A percentile compares a stretch with the other conserved stretches of the same genome.
Conservation (phyloP, 768 basidiomycete genomes). For the Fistulinella prunicolor region DNA sequence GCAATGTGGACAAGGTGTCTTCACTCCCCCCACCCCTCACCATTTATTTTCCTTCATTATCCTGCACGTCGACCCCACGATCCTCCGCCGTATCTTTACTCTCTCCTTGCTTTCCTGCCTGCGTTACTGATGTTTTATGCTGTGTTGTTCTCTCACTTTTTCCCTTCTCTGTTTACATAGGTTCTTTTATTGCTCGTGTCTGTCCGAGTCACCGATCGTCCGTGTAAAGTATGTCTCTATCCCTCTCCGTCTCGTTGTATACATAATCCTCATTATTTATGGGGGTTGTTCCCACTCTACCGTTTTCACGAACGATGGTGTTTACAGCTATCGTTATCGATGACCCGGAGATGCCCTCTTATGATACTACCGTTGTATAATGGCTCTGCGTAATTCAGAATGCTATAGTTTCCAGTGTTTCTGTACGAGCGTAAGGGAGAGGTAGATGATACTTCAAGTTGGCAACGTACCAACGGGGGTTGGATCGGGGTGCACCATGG, state of each 20-base stretch:
- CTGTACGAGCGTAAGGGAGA: too few species aligned
- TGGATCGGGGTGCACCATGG: too few species aligned
- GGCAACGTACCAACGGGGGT: too few species aligned
- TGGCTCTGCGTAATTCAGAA: background rate
- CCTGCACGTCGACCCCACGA: too few species aligned
- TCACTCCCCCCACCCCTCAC: background rate
- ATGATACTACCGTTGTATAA: background rate
- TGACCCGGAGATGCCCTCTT: background rate
- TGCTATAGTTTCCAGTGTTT: background rate
- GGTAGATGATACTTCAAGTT: too few species aligned
- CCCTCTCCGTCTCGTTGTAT: background rate
- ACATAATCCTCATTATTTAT: too few species aligned
- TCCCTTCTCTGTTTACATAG: too few species aligned
- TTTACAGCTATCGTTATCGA: background rate
- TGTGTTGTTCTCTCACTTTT: background rate
- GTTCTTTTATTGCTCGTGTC: too few species aligned
- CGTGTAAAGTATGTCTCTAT: constrained; percentile 1
- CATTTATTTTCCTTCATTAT: too few species aligned
- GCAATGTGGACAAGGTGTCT: background rate
- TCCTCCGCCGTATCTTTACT: too few species aligned
- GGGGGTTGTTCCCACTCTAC: background rate
- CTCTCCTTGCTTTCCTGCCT: background rate
- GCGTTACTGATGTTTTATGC: background rate
- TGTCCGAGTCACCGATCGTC: too few species aligned
- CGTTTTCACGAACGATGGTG: background rate